Base-by-base conservation (phyloP, 176 grass and related monocot genomes). In the Melocanna baccifera region DNA sequence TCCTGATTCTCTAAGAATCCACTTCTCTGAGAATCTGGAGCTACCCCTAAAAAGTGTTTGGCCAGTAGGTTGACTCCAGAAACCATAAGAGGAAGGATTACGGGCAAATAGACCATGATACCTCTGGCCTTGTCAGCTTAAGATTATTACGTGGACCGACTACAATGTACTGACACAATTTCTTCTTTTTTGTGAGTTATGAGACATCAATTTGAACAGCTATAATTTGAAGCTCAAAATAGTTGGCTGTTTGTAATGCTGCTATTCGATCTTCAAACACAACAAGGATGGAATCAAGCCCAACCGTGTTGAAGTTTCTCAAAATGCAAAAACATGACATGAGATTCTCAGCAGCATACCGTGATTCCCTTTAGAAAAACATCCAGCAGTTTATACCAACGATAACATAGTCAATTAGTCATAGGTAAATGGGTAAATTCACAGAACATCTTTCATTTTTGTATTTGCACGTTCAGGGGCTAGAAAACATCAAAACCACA, bases 371-470 rank as follows among this genome's bases (percentile, higher is more conserved):
- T 50, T 4, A 9, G 12, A 47, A 47, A 26, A 43, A 26, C 11
- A 12, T 37, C 19, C 20, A n/a, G 50, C 9, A 25, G 37, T 25
- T 39, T 57, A 77, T 12, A 12, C 13, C 53, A 15, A 9, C 9
- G 9, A 59, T 16, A 61, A 10, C 19, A 52, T 36, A 5, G 4
- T 36, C 34, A 36, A 36, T 36, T 22, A 23, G 18, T 50, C 72
- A n/a, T 2, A 56, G 11, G 50, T 13, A 75, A 23, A 43, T 79
- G 71, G 15, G 22, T 11, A 64, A 75, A 64, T 64, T 43, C 68
- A 86, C 67, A 55, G 11, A n/a, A 2, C 69, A 20, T 66, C 77
- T 81, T 80, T 32, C 45, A 4, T 83, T 46, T 28, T 45, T 69
- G 40, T 77, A 58, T 29, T 56, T 77, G 51, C 67, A 71, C 50